Conservation (phyloP, 2,329 filamentous ascomycete genomes). For the Kalaharituber pfeilii region DNA sequence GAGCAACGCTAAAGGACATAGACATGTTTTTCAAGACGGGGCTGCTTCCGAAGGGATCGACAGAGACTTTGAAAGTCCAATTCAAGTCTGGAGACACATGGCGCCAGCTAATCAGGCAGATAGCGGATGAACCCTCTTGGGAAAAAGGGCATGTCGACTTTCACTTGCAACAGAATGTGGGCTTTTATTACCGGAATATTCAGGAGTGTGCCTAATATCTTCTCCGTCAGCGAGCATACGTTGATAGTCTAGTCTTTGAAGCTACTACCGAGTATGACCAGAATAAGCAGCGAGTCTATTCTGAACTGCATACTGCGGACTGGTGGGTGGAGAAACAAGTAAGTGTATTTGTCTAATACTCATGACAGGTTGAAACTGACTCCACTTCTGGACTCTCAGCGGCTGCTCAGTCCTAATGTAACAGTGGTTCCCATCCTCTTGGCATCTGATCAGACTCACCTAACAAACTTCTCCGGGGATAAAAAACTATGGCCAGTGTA, state of each 20-base stretch:
- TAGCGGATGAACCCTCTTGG: neutral
- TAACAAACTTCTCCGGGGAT: constrained; percentile 5
- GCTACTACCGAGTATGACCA: neutral
- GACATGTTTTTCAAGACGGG: neutral
- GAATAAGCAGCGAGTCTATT: neutral
- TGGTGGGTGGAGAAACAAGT: constrained; percentile 7
- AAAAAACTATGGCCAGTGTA: constrained; percentile 6
- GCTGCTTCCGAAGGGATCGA: neutral
- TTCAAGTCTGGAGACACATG: neutral
- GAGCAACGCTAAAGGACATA: neutral
- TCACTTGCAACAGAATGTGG: neutral
- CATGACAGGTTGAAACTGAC: too few relatives aligned
- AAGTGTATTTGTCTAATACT: neutral
- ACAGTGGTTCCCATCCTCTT: neutral
- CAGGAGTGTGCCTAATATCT: neutral
- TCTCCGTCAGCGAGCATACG: neutral
- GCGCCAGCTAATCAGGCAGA: neutral
- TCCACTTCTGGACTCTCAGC: too few relatives aligned
- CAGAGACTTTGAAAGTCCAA: neutral
- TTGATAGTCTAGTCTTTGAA: neutral
- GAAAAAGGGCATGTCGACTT: neutral
- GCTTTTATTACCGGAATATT: constrained; percentile 1
- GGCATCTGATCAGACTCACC: constrained; percentile 5
- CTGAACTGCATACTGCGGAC: constrained; percentile 3
- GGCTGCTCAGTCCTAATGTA: neutral